Conservation (phyloP, 228 moss, liverwort and hornwort genomes). For the Sphagnum magellanicum region DNA sequence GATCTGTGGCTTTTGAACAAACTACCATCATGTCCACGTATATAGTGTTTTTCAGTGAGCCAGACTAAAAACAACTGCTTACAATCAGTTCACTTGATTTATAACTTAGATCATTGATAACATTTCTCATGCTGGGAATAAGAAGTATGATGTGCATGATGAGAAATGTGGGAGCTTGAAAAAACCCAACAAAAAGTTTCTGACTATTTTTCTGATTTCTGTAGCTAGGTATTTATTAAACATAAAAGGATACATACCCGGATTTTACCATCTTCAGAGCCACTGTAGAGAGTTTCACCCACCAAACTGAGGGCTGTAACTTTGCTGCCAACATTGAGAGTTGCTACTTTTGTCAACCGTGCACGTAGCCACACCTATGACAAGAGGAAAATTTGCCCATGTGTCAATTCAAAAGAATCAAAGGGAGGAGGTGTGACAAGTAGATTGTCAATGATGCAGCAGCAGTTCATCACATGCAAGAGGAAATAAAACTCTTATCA, state of each 20-base stretch:
- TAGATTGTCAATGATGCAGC: not conserved
- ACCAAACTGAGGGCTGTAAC: conserved; percentile 22
- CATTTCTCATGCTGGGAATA: no score
- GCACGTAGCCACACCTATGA: conserved; percentile 40
- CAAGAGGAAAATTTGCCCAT: not conserved
- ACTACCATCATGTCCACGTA: no score
- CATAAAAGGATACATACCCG: conserved; percentile 16
- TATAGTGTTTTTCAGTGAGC: no score
- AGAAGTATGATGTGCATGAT: no score
- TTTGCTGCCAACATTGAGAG: conserved; percentile 28
- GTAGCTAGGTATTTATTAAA: no score
- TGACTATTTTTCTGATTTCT: no score
- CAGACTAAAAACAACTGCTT: no score
- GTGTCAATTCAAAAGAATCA: not conserved
- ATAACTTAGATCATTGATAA: no score
- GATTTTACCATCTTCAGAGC: conserved; percentile 40
- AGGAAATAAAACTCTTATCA: not conserved
- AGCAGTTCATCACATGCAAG: not conserved
- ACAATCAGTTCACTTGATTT: no score
- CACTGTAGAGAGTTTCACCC: conserved; percentile 39
- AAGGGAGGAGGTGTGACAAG: not conserved
- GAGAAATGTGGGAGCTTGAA: no score
- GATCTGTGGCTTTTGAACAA: no score
- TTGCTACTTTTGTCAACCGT: conserved; percentile 25
- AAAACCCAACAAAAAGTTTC: no score